Conservation (phyloP, 1,284 basidiomycete species). For the Cutaneotrichosporon sp. region DNA sequence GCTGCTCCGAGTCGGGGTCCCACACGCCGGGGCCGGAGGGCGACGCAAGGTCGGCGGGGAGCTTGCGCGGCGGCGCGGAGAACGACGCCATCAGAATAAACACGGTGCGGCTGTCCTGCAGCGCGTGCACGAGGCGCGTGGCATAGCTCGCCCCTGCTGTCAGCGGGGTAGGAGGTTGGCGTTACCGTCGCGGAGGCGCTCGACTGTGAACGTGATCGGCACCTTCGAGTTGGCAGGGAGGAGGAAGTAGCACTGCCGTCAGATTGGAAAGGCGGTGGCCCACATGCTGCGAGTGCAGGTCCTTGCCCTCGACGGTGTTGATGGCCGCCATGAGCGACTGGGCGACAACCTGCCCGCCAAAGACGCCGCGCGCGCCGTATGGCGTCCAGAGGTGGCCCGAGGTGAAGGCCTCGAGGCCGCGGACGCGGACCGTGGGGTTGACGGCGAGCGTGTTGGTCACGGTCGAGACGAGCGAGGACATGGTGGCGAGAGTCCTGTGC, state of each 20-base stretch:
- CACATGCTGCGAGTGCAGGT: constrained; percentile 64
- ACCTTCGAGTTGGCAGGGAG: constrained; percentile 66
- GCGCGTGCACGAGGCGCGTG: constrained; percentile 66
- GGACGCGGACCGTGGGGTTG: constrained; percentile 16
- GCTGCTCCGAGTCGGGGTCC: constrained; percentile 1
- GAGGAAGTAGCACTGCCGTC: constrained; percentile 49
- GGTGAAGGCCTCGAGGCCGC: constrained; percentile 57
- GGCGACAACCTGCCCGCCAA: constrained; percentile 83
- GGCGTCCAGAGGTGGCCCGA: constrained; percentile 73
- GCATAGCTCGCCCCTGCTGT: constrained; percentile 31
- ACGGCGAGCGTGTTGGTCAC: constrained; percentile 25
- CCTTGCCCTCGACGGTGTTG: constrained; percentile 68
- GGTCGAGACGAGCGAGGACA: constrained; percentile 20
- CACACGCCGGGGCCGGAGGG: not conserved
- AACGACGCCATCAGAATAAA: constrained; percentile 87
- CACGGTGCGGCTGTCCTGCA: constrained; percentile 72
- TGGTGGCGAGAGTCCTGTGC: constrained; percentile 2
- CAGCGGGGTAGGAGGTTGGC: not conserved
- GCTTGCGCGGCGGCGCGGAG: constrained; percentile 61
- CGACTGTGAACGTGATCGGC: constrained; percentile 82
- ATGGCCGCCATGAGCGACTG: constrained; percentile 80
- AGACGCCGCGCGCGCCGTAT: constrained; percentile 70
- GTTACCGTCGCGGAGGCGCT: constrained; percentile 70
- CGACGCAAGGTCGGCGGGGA: constrained; percentile 5
- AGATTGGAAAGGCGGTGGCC: constrained; percentile 45